phyloP scores from a whole-genome alignment of 1,284 basidiomycete genomes.

The Pseudozyma thailandica region DNA sequence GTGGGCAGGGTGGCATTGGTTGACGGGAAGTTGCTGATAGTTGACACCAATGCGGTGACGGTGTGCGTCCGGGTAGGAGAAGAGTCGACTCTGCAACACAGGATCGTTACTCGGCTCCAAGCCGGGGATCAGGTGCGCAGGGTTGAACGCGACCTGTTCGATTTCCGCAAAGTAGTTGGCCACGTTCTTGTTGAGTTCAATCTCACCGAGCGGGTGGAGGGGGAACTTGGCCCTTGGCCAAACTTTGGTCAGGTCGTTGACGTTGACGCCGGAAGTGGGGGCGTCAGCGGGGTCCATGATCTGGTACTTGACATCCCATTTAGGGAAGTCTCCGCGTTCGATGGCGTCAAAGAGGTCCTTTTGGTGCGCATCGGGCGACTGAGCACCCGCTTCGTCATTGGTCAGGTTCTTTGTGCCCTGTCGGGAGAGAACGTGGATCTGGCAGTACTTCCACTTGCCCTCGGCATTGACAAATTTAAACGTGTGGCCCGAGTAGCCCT shows the following conservation, averaged over 20 bases:
- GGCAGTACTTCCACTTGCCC: constrained; percentile 54
- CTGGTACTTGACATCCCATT: constrained; percentile 62
- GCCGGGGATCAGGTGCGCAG: constrained; percentile 54
- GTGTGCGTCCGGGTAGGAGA: constrained; percentile 82
- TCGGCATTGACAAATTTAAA: constrained; percentile 56
- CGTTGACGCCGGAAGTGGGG: constrained; percentile 33
- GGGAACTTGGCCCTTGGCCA: constrained; percentile 57
- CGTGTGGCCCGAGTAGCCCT: constrained; percentile 57
- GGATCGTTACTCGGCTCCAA: constrained; percentile 60
- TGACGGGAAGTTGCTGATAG: constrained; percentile 60
- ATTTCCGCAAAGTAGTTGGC: constrained; percentile 63
- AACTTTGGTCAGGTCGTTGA: constrained; percentile 57
- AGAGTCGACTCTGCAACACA: constrained; percentile 60
- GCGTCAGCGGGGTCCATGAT: constrained; percentile 50
- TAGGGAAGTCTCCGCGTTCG: constrained; percentile 58
- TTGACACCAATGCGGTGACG: constrained; percentile 74
- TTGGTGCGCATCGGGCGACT: constrained; percentile 51
- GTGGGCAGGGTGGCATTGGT: constrained; percentile 35
- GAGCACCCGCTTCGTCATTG: constrained; percentile 41
- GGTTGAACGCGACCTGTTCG: constrained; percentile 57
- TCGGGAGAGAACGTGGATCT: constrained; percentile 55
- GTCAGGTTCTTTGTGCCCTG: constrained; percentile 49
- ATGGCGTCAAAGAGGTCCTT: constrained; percentile 63
- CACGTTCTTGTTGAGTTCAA: constrained; percentile 57
- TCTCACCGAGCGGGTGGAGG: constrained; percentile 53